These are phyloP conservation scores for Backusella liffmaniae DNA, from an alignment of 192 early-diverging fungal genomes.

Conservation along the genomic window DNA sequence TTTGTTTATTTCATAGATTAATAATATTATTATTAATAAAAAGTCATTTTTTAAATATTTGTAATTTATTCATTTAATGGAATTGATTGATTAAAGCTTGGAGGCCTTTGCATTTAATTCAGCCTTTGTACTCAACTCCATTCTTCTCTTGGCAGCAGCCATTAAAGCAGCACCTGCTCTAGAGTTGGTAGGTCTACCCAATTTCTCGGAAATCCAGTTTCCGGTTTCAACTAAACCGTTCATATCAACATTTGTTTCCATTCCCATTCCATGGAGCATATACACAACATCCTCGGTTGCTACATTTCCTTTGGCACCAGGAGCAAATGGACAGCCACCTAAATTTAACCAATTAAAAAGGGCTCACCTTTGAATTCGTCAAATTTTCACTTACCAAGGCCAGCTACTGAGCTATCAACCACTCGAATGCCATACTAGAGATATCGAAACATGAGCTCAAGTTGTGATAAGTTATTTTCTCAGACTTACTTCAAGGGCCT, in stretches of 20 bases:
- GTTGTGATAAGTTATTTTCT: neutral
- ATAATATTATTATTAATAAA: neutral
- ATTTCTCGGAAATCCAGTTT: conserved; percentile 82
- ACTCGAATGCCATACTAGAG: conserved; percentile 79
- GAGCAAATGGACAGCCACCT: conserved; percentile 95
- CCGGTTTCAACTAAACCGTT: conserved; percentile 71
- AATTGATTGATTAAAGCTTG: neutral
- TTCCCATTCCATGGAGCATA: conserved; percentile 83
- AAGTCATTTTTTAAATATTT: neutral
- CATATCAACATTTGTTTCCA: conserved; percentile 80
- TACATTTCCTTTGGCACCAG: conserved; percentile 96
- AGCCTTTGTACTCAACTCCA: neutral
- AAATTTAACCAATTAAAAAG: conserved; percentile 15
- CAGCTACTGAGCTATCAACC: conserved; percentile 91
- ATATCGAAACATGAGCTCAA: neutral
- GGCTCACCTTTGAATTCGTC: neutral
- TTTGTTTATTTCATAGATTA: conserved; percentile 10
- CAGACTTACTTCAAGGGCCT: conserved; percentile 59
- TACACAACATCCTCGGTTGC: conserved; percentile 96
- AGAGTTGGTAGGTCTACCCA: conserved; percentile 67
- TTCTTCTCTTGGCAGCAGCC: conserved; percentile 15
- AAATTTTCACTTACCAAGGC: conserved; percentile 57
- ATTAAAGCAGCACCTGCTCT: conserved; percentile 52
- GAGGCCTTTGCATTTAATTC: neutral
- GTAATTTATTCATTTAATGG: neutral